phyloP scores from a whole-genome alignment of 306 rosid genomes.

The Lotus japonicus region DNA sequence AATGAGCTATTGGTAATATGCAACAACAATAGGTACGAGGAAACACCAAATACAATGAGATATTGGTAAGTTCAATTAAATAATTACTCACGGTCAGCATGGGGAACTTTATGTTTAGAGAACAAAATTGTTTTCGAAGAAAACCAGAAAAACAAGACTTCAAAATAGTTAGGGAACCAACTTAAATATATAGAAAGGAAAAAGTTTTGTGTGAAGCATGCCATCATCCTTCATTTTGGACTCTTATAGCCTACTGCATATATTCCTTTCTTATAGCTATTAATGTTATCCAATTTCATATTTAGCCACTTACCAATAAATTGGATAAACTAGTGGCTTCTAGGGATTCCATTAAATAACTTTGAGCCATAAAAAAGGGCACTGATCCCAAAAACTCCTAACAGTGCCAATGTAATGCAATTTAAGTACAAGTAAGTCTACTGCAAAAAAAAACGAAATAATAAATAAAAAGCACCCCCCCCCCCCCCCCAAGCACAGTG shows the following conservation, averaged over 20 bases:
- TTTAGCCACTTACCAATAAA: not conserved
- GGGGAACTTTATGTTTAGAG: not conserved
- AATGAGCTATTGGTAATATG: no score
- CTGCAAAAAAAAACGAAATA: no score
- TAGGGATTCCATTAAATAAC: not conserved
- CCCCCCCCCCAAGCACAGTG: no score
- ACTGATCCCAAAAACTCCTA: no score
- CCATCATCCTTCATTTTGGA: not conserved
- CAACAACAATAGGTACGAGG: not conserved
- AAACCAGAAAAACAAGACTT: not conserved
- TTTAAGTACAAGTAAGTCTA: no score
- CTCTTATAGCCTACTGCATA: not conserved
- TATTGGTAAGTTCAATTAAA: constrained; percentile 24
- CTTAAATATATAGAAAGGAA: not conserved
- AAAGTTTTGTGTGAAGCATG: not conserved
- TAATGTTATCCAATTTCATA: not conserved
- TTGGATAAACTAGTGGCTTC: not conserved
- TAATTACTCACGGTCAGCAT: not conserved
- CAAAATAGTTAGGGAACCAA: not conserved
- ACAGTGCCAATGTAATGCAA: no score
- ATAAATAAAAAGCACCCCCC: no score
- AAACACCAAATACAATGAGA: no score
- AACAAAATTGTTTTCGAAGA: not conserved
- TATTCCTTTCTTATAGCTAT: not conserved
- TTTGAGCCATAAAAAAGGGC: not conserved